Base-by-base conservation (phyloP, 352 stramenopile species). In the Phytophthora brassicae region DNA sequence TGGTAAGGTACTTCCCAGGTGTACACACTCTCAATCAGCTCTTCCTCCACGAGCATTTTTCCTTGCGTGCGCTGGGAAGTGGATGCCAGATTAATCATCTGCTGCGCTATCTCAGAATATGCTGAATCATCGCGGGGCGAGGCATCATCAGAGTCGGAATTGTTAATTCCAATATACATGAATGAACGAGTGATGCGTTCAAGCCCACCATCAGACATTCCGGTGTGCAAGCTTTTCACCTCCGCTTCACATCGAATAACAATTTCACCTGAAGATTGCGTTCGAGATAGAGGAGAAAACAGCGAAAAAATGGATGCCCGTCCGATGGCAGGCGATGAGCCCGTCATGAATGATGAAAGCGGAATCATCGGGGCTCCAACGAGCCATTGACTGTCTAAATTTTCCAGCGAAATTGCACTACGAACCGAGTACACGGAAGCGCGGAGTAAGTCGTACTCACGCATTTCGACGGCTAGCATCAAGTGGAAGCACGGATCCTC, bases 1-100 rank as follows among this genome's bases (percentile, higher is more conserved):
- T 95, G 86, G 51, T 91, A 92, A 28, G 86, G 86, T 43, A 95
- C 86, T 53, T 92, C 82, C 84, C 84, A 95, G 38, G 86, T 95
- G 56, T 88, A 95, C n/a, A 92, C 84, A 53, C 86, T 95, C 59
- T 95, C 86, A 22, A 95, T 85, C 14, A 95, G 58, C 58, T 93
- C 86, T 76, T 95, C 86, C 72, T 95, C 86, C 1, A 92, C 78
- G 20, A 95, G 66, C 36, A 92, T 72, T 63, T 94, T 94, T 11
- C 65, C 66, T 29, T 84, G 74, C 1, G 50, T 56, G 20, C 60
- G 56, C 65, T 82, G 77, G 7, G 74, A 74, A n/a, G 65, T 77
- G 0, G 65, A 64, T 6, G 56, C 66, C 35, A 75, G 55, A 23
- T 72, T 62, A n/a, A 79, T 79, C 60, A 81, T 81, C 23, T 79